Base-by-base conservation (phyloP, 2,329 filamentous ascomycete species). In the Ceratocystis cubensis region DNA sequence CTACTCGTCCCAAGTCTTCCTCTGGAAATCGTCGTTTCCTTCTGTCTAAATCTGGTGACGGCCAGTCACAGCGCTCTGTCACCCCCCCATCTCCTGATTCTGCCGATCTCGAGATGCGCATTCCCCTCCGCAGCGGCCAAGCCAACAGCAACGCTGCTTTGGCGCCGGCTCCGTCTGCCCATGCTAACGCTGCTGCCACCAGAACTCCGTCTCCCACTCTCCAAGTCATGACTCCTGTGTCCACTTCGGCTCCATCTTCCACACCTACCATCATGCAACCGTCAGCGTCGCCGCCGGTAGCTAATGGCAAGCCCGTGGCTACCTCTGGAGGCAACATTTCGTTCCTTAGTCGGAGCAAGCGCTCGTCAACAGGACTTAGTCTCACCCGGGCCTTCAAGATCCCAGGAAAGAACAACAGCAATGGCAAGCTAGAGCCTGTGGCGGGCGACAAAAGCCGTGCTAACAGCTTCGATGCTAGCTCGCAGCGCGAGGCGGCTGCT, bases 71-170 rank as follows among this genome's bases (percentile, higher is more conserved):
- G 22, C 78, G 78, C 63, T 79, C 79, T 20, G 79, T 77, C 69
- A 78, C 79, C 6, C 80, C 81, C 4, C 79, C 80, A 1, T 82
- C 81, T 22, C 81, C 81, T 5, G 74, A 74, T 57, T 79, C 78
- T 22, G 75, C 76, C 3, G 30, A 57, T 37, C 72, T 80, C 61
- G 77, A 78, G 68, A 78, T 78, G 75, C 72, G 74, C 10, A 70
- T 74, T 50, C 69, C 72, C 10, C 68, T 72, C 15, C 72, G 68
- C 44, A 65, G 69, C 50, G 13, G 20, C 22, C 22, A 57, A 3
- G 6, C 22, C 53, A 30, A 30, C 44, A 68, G 73, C 44, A 72
- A 75, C 50, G 73, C 72, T 46, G 70, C 80, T n/a, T n/a, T 20
- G 46, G 17, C 46, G 1, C 17, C 46, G 17, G n/a, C 46, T 2